Conservation (phyloP, 2,329 filamentous ascomycete genomes). For the Macrophomina tecta region DNA sequence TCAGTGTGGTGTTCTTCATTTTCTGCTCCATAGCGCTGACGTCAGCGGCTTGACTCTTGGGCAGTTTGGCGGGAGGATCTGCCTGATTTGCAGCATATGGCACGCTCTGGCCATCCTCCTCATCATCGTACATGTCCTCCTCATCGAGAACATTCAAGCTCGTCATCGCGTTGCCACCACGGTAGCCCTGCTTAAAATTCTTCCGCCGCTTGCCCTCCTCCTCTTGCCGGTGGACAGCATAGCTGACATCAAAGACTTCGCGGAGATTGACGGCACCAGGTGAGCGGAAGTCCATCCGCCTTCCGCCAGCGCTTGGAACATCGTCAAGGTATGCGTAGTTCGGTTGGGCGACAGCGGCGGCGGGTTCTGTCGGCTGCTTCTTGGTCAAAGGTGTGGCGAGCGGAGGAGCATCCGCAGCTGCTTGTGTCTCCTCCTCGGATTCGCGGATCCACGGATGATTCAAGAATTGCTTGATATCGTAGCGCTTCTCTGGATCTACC, state of each 20-base stretch:
- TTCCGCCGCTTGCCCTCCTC: slow-evolving; percentile 93
- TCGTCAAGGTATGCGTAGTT: slow-evolving; percentile 63
- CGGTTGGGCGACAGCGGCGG: slow-evolving; percentile 46
- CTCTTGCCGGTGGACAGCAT: slow-evolving; percentile 94
- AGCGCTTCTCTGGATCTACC: slow-evolving; percentile 93
- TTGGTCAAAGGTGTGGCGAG: slow-evolving; percentile 71
- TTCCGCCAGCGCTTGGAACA: slow-evolving; percentile 60
- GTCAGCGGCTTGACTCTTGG: slow-evolving; percentile 66
- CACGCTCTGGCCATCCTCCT: slow-evolving; percentile 68
- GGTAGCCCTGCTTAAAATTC: slow-evolving; percentile 75
- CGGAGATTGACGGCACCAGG: slow-evolving; percentile 93
- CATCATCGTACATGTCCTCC: slow-evolving; percentile 68
- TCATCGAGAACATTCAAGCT: slow-evolving; percentile 70
- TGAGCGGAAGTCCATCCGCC: slow-evolving; percentile 89
- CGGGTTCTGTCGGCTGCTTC: slow-evolving; percentile 51
- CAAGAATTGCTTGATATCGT: slow-evolving; percentile 90
- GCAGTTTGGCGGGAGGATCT: slow-evolving; percentile 68
- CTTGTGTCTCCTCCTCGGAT: slow-evolving; percentile 69
- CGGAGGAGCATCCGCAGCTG: slow-evolving; percentile 72
- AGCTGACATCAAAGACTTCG: slow-evolving; percentile 98
- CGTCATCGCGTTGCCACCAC: slow-evolving; percentile 68
- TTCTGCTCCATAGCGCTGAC: slow-evolving; percentile 83
- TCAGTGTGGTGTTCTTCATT: slow-evolving; percentile 82
- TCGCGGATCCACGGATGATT: slow-evolving; percentile 91
- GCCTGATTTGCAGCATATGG: slow-evolving; percentile 56